Evolutionary conservation across 2,329 filamentous ascomycete genomes (phyloP).

Genomic region (Cyphellophora attinorum): DNA sequence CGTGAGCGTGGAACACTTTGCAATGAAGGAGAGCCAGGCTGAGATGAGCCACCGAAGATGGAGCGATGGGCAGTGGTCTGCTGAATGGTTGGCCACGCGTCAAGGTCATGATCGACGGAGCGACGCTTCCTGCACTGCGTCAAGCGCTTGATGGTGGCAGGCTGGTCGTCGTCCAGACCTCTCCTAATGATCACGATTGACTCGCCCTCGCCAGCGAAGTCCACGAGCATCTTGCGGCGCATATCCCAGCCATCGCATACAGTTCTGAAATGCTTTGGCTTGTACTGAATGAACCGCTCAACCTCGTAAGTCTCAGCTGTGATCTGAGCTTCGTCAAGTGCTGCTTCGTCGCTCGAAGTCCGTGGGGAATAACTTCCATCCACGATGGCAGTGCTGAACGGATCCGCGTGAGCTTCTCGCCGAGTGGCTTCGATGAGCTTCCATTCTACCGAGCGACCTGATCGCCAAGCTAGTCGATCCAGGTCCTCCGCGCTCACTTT

Average conservation of each 20-base stretch:
- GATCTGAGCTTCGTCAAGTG: constrained; percentile 60
- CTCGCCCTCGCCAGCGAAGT: constrained; percentile 82
- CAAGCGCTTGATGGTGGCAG: constrained; percentile 46
- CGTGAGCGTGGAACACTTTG: constrained; percentile 23
- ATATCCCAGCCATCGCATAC: constrained; percentile 86
- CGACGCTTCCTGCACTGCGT: constrained; percentile 41
- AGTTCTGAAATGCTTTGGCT: constrained; percentile 68
- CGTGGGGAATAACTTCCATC: constrained; percentile 72
- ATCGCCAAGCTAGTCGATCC: constrained; percentile 65
- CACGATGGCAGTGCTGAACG: constrained; percentile 57
- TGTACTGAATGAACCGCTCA: constrained; percentile 61
- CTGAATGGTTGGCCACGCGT: constrained; percentile 17
- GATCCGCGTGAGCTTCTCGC: constrained; percentile 61
- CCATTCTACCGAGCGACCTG: constrained; percentile 73
- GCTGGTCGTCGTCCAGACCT: constrained; percentile 53
- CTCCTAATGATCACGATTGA: constrained; percentile 64
- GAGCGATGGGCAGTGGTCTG: constrained; percentile 26
- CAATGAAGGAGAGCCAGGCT: constrained; percentile 20
- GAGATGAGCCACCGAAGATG: constrained; percentile 37
- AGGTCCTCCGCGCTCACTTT: constrained; percentile 41
- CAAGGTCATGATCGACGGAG: constrained; percentile 16
- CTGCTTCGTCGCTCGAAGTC: constrained; percentile 65
- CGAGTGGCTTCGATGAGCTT: constrained; percentile 68
- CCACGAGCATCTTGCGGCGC: constrained; percentile 72
- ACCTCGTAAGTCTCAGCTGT: constrained; percentile 71